A percentile compares a stretch with the other conserved stretches of the same genome.
Conservation (phyloP, 768 basidiomycete genomes). For the Hericium rajendrae region DNA sequence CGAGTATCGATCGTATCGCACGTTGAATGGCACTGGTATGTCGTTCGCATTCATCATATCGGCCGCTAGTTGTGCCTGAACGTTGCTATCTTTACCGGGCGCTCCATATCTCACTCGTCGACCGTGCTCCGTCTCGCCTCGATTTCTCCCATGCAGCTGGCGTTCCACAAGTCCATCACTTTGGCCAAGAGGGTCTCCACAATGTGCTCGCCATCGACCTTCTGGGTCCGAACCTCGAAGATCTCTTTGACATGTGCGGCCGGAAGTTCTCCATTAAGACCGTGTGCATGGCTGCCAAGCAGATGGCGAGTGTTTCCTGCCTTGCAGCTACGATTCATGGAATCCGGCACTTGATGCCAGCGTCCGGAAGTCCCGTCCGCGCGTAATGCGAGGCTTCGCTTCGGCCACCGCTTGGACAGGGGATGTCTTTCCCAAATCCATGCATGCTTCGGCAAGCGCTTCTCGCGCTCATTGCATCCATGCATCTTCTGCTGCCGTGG, state of each 20-base stretch:
- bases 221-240: constrained; percentile 94
- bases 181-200: constrained; percentile 96
- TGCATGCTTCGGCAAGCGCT: too few species aligned
- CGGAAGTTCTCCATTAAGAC: constrained; percentile 98
- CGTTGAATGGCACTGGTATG: constrained; percentile 82
- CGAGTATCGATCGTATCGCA: constrained; percentile 96
- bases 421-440: too few species aligned
- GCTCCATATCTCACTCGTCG: neutral
- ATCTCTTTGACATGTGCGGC: constrained; percentile 98
- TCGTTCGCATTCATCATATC: constrained; percentile 13
- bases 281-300: constrained; percentile 97
- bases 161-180: constrained; percentile 97
- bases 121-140: neutral
- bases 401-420: neutral
- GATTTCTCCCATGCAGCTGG: constrained; percentile 49
- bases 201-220: constrained; percentile 93
- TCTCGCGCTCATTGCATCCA: too few species aligned
- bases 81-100: neutral
- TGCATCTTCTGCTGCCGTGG: too few species aligned
- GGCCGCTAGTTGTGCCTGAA: constrained; percentile 1
- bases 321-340: neutral
- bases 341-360: too few species aligned
- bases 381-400: neutral
- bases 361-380: too few species aligned
- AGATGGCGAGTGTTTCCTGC: constrained; percentile 65